Evolutionary conservation across 208 protist species (phyloP).

Genomic region (Paratrypanosoma confusum): DNA sequence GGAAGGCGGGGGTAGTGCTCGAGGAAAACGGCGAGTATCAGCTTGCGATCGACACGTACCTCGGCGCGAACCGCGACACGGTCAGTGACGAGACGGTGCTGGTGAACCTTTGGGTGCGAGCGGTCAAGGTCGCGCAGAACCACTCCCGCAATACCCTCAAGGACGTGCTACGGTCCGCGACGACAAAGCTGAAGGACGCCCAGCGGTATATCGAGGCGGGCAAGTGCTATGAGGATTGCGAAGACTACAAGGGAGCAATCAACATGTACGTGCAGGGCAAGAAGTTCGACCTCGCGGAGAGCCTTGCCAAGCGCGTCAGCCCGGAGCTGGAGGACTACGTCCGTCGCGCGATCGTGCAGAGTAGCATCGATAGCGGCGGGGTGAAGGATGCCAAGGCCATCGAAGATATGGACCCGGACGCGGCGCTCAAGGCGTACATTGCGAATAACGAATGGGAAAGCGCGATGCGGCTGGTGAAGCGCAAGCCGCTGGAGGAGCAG

Average conservation of each 20-base stretch:
- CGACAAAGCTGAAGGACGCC: constrained; percentile 66
- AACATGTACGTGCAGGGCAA: constrained; percentile 90
- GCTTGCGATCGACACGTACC: constrained; percentile 92
- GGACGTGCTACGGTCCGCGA: constrained; percentile 62
- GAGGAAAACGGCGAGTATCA: constrained; percentile 90
- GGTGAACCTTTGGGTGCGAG: constrained; percentile 88
- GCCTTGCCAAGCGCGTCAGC: constrained; percentile 72
- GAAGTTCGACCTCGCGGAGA: constrained; percentile 88
- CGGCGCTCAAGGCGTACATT: constrained; percentile 83
- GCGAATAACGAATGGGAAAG: constrained; percentile 70
- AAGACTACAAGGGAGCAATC: constrained; percentile 88
- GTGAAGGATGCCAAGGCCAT: constrained; percentile 71
- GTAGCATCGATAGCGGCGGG: constrained; percentile 73
- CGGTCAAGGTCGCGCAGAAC: constrained; percentile 91
- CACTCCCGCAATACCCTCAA: constrained; percentile 75
- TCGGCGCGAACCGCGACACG: constrained; percentile 61
- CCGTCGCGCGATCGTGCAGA: constrained; percentile 77
- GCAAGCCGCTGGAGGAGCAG: constrained; percentile 45
- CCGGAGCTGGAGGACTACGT: constrained; percentile 85
- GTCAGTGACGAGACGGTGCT: constrained; percentile 50
- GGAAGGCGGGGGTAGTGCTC: constrained; percentile 78
- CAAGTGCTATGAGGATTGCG: constrained; percentile 82
- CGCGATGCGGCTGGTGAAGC: constrained; percentile 65
- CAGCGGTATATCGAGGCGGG: constrained; percentile 81
- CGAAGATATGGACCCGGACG: constrained; percentile 82